These are phyloP conservation scores for Vanderwaltozyma yarrowii DNA, from an alignment of 805 yeast species.

Conservation along the genomic window DNA sequence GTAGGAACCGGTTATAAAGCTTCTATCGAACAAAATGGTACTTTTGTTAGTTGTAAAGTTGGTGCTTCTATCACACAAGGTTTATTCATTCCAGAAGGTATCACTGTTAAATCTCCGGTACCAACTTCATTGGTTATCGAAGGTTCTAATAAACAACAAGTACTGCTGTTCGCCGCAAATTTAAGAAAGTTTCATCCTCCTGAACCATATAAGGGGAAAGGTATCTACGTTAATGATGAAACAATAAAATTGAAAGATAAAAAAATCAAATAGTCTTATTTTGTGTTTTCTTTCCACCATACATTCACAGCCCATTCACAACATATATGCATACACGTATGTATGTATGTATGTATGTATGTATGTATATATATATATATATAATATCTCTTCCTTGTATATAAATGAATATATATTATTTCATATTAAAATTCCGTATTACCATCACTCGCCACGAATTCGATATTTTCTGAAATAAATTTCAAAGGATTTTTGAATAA, in stretches of 20 bases:
- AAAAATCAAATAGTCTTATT: conserved; percentile 85
- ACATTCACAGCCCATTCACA: too few species aligned
- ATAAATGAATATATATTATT: too few species aligned
- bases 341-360: too few species aligned
- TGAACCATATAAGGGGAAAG: conserved; percentile 98
- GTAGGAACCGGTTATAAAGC: conserved; percentile 98
- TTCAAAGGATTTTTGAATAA: too few species aligned
- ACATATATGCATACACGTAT: too few species aligned
- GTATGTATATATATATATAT: too few species aligned
- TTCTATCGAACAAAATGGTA: conserved; percentile 48
- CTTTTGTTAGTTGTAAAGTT: conserved; percentile 65
- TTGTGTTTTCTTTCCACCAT: too few species aligned
- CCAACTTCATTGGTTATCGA: conserved; percentile 81
- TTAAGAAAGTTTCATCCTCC: conserved; percentile 86
- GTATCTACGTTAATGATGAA: conserved; percentile 86
- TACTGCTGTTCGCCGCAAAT: conserved; percentile 78
- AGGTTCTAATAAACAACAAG: conserved; percentile 82
- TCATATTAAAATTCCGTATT: neutral
- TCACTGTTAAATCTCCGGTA: conserved; percentile 65
- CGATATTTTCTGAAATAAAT: too few species aligned
- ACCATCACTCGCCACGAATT: neutral
- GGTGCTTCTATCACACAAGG: conserved; percentile 81
- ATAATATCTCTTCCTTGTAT: too few species aligned
- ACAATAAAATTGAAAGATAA: conserved; percentile 83
- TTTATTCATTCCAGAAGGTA: conserved; percentile 64